phyloP scores from a whole-genome alignment of 2,329 filamentous ascomycete genomes.

The Xylariomycetidae sp. region DNA sequence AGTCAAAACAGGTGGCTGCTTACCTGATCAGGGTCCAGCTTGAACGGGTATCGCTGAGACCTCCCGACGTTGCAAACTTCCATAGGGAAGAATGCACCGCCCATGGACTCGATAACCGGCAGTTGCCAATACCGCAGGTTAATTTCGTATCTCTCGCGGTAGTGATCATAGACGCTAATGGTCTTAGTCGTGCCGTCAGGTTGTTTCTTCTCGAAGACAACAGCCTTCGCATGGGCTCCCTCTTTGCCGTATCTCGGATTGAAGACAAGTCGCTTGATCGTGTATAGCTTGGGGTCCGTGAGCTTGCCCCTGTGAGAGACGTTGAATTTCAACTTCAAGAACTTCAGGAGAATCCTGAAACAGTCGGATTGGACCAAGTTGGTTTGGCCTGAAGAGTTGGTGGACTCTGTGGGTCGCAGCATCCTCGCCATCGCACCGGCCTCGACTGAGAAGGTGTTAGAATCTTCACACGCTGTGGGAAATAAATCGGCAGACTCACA shows the following conservation, averaged over 20 bases:
- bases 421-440: constrained; percentile 27
- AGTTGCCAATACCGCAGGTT: constrained; percentile 41
- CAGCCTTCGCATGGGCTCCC: constrained; percentile 46
- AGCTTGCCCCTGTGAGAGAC: constrained; percentile 49
- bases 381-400: too few relatives aligned
- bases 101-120: constrained; percentile 55
- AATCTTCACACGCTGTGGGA: too few relatives aligned
- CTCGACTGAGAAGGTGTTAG: constrained; percentile 19
- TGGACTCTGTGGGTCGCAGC: too few relatives aligned
- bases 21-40: constrained; percentile 53
- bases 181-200: constrained; percentile 33
- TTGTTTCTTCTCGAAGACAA: constrained; percentile 49
- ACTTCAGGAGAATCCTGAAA: constrained; percentile 49
- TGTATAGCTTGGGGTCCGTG: constrained; percentile 44
- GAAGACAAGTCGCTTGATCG: constrained; percentile 47
- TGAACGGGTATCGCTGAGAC: constrained; percentile 59
- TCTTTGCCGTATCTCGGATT: constrained; percentile 35
- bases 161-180: constrained; percentile 51
- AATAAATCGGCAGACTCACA: too few relatives aligned
- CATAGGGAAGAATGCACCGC: constrained; percentile 54
- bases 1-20: constrained; percentile 8
- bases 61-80: constrained; percentile 50
- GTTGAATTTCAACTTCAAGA: constrained; percentile 50
- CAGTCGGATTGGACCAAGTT: constrained; percentile 39
- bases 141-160: constrained; percentile 48